Evolutionary conservation across 345 rosid species (phyloP), one percentile per base, ranked within the genome.

Genomic region (Citrus glauca): DNA sequence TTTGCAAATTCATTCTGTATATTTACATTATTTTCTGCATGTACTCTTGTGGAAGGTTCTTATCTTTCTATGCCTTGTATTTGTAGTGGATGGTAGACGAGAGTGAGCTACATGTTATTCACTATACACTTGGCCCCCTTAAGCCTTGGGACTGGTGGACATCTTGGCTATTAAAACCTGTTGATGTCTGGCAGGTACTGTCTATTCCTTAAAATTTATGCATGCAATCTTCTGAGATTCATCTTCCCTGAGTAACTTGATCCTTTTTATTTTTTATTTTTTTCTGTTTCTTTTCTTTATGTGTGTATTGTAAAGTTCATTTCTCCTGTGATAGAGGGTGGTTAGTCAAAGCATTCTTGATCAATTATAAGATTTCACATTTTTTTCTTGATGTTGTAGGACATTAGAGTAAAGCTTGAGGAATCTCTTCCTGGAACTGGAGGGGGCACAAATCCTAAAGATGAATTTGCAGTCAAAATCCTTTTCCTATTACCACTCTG

Each of bases 91-190:
- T 95, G 99, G 99, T 95, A 17, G 87, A 95, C 78, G 99, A 95
- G 82, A 90, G 83, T 71, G 91, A 95, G 77, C 98, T 95, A 42
- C 91, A 78, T 74, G 92, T 95, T 65, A 95, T 95, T 83, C 99
- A 95, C 88, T 95, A 93, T 74, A 95, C 97, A 4, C 95, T 95
- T 66, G 98, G 99, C 20, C 97, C 97, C 61, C 93, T 93, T 71
- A 95, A 95, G 80, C 98, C 99, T 73, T 95, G 98, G 98, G 99
- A 95, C 79, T 95, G 99, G 97, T 93, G 96, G 94, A 95, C 98
- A 25, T 91, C 97, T 61, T 95, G 99, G 99, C 91, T 95, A 30
- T 83, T 95, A 79, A 93, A 93, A 83, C 99, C 96, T 37, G 99
- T 95, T 79, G 97, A 95, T 80, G 94, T 90, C 59, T 95, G 99